Conservation (phyloP, 257 asterid genomes). For the Paraleonurus japonicus region DNA sequence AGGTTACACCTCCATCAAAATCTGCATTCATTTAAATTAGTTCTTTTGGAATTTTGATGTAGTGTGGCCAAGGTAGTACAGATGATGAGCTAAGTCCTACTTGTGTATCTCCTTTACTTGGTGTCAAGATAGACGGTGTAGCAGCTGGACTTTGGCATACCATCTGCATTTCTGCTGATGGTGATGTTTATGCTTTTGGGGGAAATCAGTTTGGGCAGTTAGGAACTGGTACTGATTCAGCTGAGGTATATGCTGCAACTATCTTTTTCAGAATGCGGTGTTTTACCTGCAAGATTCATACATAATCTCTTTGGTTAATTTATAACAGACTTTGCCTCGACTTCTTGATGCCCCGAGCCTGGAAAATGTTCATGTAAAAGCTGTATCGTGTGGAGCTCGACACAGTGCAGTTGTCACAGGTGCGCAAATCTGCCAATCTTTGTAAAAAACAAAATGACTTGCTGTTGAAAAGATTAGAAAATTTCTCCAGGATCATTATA, state of each 20-base stretch:
- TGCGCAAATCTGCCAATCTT: constrained; percentile 23
- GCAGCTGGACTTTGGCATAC: constrained; percentile 99
- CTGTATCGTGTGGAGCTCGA: constrained; percentile 96
- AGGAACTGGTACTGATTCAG: constrained; percentile 90
- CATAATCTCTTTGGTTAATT: background rate
- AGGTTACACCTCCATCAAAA: background rate
- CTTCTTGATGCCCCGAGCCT: constrained; percentile 79
- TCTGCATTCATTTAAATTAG: background rate
- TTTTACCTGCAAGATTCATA: background rate
- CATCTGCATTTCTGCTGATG: constrained; percentile 87
- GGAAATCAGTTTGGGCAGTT: constrained; percentile 99
- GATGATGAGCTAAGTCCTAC: constrained; percentile 92
- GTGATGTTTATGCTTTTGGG: constrained; percentile 91
- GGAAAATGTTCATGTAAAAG: constrained; percentile 72
- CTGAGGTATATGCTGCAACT: constrained; percentile 63
- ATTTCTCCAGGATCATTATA: background rate
- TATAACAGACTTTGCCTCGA: constrained; percentile 77
- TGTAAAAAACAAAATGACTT: background rate
- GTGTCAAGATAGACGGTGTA: constrained; percentile 75
- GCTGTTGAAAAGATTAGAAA: background rate
- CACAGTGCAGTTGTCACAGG: constrained; percentile 87
- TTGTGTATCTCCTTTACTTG: constrained; percentile 91
- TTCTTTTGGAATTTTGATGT: constrained; percentile 23
- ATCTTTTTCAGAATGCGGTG: background rate
- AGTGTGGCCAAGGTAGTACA: constrained; percentile 99